Evolutionary conservation across 2,329 filamentous ascomycete genomes (phyloP), one percentile per base, ranked within the genome.

Genomic region (Colletotrichum coccodes): DNA sequence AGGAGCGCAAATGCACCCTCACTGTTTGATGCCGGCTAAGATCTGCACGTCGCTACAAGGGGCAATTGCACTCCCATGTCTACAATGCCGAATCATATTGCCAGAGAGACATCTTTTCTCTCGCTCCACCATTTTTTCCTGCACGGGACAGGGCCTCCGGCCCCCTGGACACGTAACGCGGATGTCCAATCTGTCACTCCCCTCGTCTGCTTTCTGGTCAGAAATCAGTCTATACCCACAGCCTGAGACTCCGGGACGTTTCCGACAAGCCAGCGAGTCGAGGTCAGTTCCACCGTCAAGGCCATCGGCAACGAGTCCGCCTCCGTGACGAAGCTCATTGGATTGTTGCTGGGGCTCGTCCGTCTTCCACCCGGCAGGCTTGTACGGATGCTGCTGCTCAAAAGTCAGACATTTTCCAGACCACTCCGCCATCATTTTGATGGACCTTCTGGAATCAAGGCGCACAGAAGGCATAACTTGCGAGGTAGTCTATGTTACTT

Each of bases 1-100:
- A 47, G 38, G 57, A 36, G 52, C 46, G 30, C 30, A 30, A 44
- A 50, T 23, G 67, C 49, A 62, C 47, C 57, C 42, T 62, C 34
- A 40, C 62, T 28, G 42, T 62, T 53, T 46, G 58, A 42, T 62
- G 32, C 50, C 36, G 57, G 18, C 50, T 50, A 47, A 67, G 36
- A 44, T 34, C 54, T 70, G 67, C 63, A 68, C 18, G 21, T 58
- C 30, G 63, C 44, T 58, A n/a, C 50, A 62, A 62, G 23, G 21
- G 47, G 63, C 23, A 38, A 14, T n/a, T 11, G n/a, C 36, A 14
- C 38, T 30, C 53, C 47, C 30, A 16, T 46, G 30, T 49, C 40
- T 38, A 52, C 49, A 58, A 42, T 38, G 12, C 40, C 65, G 47
- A 56, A 65, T 68, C 32, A 60, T 34, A 36, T 47, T 6, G 21